phyloP scores from a whole-genome alignment of 805 yeast genomes.

The Spencermartinsiella europaea region DNA sequence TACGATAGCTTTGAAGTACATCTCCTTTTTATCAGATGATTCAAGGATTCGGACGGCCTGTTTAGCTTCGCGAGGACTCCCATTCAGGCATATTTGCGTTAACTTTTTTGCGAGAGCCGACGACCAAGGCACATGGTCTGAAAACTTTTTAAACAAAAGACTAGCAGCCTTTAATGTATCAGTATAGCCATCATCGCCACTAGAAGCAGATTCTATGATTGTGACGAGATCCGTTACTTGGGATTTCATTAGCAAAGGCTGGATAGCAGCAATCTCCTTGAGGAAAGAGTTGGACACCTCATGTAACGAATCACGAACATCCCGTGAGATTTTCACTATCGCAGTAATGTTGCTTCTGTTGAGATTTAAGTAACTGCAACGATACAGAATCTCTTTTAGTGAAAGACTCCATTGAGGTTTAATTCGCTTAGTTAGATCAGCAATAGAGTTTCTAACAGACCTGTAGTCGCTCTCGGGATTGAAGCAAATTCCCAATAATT shows the following conservation, averaged over 20 bases:
- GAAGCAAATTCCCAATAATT: slow-evolving; percentile 50
- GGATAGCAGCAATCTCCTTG: slow-evolving; percentile 50
- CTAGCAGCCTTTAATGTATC: slow-evolving; percentile 55
- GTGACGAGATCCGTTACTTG: slow-evolving; percentile 50
- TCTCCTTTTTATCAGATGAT: slow-evolving; percentile 41
- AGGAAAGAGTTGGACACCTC: slow-evolving; percentile 48
- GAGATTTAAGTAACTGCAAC: slow-evolving; percentile 56
- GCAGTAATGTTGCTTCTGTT: slow-evolving; percentile 60
- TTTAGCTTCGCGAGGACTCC: slow-evolving; percentile 57
- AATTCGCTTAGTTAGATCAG: slow-evolving; percentile 41
- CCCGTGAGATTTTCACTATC: slow-evolving; percentile 44
- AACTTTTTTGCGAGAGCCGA: slow-evolving; percentile 43
- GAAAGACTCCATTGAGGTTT: slow-evolving; percentile 2
- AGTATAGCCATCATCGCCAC: slow-evolving; percentile 25
- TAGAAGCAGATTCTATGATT: slow-evolving; percentile 31
- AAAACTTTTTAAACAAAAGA: slow-evolving; percentile 50
- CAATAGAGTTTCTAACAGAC: slow-evolving; percentile 55
- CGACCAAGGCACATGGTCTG: slow-evolving; percentile 44
- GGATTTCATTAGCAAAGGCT: slow-evolving; percentile 60
- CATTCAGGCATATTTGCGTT: slow-evolving; percentile 42
- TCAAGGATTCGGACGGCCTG: slow-evolving; percentile 58
- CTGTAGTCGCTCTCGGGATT: slow-evolving; percentile 55
- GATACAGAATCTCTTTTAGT: slow-evolving; percentile 50
- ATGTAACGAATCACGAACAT: slow-evolving; percentile 30
- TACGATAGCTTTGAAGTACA: slow-evolving; percentile 36